Evolutionary conservation across 805 yeast genomes (phyloP).

Genomic region (Ogataea chonburiensis): DNA sequence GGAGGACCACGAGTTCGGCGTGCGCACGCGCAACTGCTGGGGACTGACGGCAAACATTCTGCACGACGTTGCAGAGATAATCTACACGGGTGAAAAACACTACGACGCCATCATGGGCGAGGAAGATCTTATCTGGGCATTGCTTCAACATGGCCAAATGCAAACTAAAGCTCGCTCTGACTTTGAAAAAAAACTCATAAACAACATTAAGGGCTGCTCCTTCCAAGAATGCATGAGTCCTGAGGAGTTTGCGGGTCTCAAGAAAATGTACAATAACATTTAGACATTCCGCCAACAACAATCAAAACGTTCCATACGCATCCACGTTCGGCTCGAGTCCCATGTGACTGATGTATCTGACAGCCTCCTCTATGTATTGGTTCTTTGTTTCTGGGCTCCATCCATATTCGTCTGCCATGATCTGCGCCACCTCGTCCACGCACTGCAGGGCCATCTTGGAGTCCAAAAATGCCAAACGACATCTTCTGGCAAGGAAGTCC

Average conservation of each 20-base stretch:
- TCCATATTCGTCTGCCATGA: constrained; percentile 74
- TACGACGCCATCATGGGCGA: constrained; percentile 48
- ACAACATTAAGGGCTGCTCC: constrained; percentile 38
- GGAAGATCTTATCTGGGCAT: constrained; percentile 61
- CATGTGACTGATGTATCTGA: constrained; percentile 60
- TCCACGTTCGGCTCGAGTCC: constrained; percentile 39
- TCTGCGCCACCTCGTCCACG: constrained; percentile 79
- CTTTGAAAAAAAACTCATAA: constrained; percentile 56
- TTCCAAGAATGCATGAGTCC: constrained; percentile 46
- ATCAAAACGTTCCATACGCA: constrained; percentile 27
- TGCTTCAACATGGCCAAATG: constrained; percentile 54
- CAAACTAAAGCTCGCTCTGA: constrained; percentile 43
- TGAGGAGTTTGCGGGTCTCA: constrained; percentile 42
- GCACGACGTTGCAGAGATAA: constrained; percentile 64
- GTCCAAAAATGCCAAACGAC: constrained; percentile 88
- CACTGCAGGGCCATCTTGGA: constrained; percentile 78
- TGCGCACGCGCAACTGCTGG: constrained; percentile 69
- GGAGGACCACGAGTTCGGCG: constrained; percentile 39
- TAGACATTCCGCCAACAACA: too few species aligned
- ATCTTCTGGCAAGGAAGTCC: constrained; percentile 90
- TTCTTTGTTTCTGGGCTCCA: constrained; percentile 67
- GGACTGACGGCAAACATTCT: constrained; percentile 78
- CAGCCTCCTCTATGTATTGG: constrained; percentile 50
- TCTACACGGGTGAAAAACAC: constrained; percentile 40
- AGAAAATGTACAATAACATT: constrained; percentile 38